Conservation (phyloP, 345 rosid species). For the Sonneratia alba region DNA sequence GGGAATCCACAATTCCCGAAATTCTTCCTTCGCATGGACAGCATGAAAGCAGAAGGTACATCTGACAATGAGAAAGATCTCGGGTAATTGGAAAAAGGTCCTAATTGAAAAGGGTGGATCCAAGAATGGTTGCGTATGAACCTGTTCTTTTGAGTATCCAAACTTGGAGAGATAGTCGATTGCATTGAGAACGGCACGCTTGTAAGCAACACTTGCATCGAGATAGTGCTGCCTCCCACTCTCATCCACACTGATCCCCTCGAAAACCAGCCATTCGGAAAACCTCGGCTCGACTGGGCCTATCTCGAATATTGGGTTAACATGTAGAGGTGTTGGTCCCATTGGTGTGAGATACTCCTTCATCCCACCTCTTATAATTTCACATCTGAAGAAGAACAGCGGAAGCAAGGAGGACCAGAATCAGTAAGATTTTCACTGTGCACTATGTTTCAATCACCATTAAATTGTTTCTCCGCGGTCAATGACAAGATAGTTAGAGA, state of each 20-base stretch:
- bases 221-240: constrained; percentile 75
- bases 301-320: constrained; percentile 82
- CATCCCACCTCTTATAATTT: constrained; percentile 78
- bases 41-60: constrained; percentile 74
- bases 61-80: constrained; percentile 23
- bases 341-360: constrained; percentile 90
- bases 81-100: background rate
- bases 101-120: background rate
- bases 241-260: constrained; percentile 86
- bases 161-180: constrained; percentile 81
- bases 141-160: constrained; percentile 95
- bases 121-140: constrained; percentile 13
- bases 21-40: constrained; percentile 94
- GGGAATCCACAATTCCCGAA: constrained; percentile 85
- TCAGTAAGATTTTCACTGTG: background rate
- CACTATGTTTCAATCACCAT: background rate
- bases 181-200: constrained; percentile 83
- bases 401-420: background rate
- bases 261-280: constrained; percentile 92
- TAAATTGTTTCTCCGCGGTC: background rate
- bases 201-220: constrained; percentile 81
- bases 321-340: constrained; percentile 88
- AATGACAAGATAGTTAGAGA: background rate
- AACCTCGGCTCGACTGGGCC: constrained; percentile 93
- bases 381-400: constrained; percentile 38